These are phyloP conservation scores for Populus tomentosa DNA, from an alignment of 441 rosid species.

Conservation along the genomic window DNA sequence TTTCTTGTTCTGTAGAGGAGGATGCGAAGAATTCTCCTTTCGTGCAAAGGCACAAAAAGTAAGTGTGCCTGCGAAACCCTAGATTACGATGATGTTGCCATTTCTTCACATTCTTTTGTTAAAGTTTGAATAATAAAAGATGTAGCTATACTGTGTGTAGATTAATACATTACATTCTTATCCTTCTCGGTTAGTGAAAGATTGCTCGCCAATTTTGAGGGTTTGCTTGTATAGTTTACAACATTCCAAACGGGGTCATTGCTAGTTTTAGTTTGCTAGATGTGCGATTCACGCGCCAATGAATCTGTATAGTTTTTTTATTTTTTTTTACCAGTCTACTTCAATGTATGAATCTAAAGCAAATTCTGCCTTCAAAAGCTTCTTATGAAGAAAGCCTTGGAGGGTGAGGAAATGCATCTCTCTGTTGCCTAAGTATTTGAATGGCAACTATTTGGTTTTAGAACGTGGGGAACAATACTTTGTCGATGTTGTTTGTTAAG, in stretches of 20 bases:
- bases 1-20: constrained; percentile 50
- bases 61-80: constrained; percentile 1
- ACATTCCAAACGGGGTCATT: not conserved
- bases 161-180: not conserved
- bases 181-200: not conserved
- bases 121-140: not conserved
- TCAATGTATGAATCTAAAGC: not conserved
- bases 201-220: not conserved
- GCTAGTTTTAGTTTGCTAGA: not conserved
- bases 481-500: not conserved
- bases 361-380: too few species aligned
- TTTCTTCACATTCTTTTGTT: not conserved
- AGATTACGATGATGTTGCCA: not conserved
- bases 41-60: constrained; percentile 75
- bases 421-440: too few species aligned
- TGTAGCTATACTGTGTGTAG: too few species aligned
- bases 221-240: not conserved
- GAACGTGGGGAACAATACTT: not conserved
- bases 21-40: constrained; percentile 77
- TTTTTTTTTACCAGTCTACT: not conserved
- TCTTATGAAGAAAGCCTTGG: too few species aligned
- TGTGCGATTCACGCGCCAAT: not conserved
- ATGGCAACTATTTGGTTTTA: too few species aligned
- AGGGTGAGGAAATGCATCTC: too few species aligned
- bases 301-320: not conserved